Evolutionary conservation across 108 stramenopile species (phyloP), one percentile per base, ranked within the genome.

Genomic region (Discostella pseudostelligera): DNA sequence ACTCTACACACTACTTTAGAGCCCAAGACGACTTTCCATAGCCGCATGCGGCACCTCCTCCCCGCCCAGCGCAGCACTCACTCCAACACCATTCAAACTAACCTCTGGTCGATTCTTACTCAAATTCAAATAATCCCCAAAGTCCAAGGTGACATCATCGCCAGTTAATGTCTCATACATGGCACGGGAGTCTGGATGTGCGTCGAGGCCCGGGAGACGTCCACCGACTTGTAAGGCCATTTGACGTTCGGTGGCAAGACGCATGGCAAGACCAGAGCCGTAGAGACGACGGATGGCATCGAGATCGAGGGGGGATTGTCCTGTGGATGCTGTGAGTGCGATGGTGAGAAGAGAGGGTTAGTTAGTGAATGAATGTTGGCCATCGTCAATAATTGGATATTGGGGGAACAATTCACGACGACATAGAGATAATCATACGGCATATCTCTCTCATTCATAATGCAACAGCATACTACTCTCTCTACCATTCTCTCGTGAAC

Each of bases 191-290:
- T 83, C 76, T 32, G 74, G 70, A 39, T 66, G 47, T 0, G 78
- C 70, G 13, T 84, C 83, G 32, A 88, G 32, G 14, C 89, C 89
- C 11, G 71, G 72, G 3, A 75, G 68, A 29, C 84, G 63, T 29
- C 75, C 81, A 10, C 81, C 82, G 8, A 84, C 74, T 59, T 87
- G 71, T 5, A 71, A 65, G 12, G 89, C 89, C 71, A 84, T 65
- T 45, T 79, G 79, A 19, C 89, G 82, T 58, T 93, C 92, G 8
- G 92, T 90, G 37, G 92, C 86, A 22, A 93, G 74, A 21, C 79
- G 74, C 92, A 93, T 93, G 50, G 92, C 92, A 22, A 93, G 81
- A 16, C 85, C 92, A 37, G 84, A 84, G 28, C 92, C 92, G 69
- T 93, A 90, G 29, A 93, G 74, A 17, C 84, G 86, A 37, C 92